Evolutionary conservation across 108 stramenopile species (phyloP), one percentile per base, ranked within the genome.

Genomic region (Skeletonema tropicum): DNA sequence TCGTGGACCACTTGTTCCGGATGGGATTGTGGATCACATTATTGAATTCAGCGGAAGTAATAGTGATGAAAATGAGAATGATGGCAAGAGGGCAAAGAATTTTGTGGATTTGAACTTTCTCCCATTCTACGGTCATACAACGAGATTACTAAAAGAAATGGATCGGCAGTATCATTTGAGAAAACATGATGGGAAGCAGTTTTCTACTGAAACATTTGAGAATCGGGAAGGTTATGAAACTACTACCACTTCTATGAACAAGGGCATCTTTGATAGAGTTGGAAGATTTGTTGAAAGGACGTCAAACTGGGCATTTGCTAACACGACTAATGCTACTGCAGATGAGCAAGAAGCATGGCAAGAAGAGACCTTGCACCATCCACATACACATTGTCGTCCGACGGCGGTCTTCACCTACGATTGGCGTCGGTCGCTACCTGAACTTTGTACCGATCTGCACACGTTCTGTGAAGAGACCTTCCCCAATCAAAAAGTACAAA

Each of bases 1-100:
- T 70, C 59, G 60, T 30, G 85, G 83, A 0, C 45, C 71, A 3
- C 73, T 81, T 25, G 71, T 66, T 1, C 79, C 80, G 13, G 83
- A 86, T 74, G 85, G 85, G 2, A 81, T 81, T 3, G 85, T 86
- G 13, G 83, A 86, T 59, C 83, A 86, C 41, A 84, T 86, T 26
- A 79, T 86, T 14, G 83, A 86, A 68, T 71, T 86, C 6, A 79
- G 57, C 29, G 32, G 64, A 31, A 66, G 77, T 30, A 49, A 14
- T 41, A 61, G 14, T 33, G 66, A 42, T 31, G 36, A 41, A 49
- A 25, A 55, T 23, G 48, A 45, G 61, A 79, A 49, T 36, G 32
- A 64, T 62, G 73, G 73, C 31, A 57, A 32, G 68, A 49, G 58
- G 26, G 48, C 59, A 52, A 48, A 65, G 31, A 76, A 63, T 49